Evolutionary conservation across 768 basidiomycete genomes (phyloP).

Genomic region (Boletus tylopilopsis): DNA sequence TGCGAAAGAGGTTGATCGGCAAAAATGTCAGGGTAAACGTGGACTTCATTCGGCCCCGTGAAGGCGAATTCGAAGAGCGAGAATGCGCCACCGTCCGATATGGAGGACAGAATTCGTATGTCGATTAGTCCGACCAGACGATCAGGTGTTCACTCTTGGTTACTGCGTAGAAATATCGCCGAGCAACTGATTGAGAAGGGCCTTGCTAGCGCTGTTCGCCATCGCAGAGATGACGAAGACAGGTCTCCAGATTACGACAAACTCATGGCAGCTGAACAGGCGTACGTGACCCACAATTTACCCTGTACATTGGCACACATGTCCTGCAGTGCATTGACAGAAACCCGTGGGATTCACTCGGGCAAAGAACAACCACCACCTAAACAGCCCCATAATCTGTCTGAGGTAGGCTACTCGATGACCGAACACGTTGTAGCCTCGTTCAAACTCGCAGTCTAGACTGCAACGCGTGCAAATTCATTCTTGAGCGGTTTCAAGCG

Average conservation of each 20-base stretch:
- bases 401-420: conserved; percentile 56
- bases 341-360: conserved; percentile 83
- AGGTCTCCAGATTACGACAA: conserved; percentile 96
- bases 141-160: conserved; percentile 1
- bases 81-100: conserved; percentile 89
- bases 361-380: conserved; percentile 82
- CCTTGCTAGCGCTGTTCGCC: conserved; percentile 82
- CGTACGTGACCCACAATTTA: conserved; percentile 46
- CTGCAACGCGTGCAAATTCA: conserved; percentile 69
- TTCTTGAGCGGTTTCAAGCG: conserved; percentile 93
- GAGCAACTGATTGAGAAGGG: conserved; percentile 95
- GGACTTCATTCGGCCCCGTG: conserved; percentile 87
- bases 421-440: not conserved
- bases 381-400: conserved; percentile 84
- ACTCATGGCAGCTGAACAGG: conserved; percentile 90
- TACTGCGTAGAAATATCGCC: conserved; percentile 68
- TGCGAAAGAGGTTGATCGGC: conserved; percentile 89
- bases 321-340: conserved; percentile 63
- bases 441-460: conserved; percentile 36
- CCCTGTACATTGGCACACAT: conserved; percentile 2
- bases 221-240: conserved; percentile 93
- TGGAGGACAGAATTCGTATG: conserved; percentile 76
- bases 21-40: conserved; percentile 79
- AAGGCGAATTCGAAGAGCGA: conserved; percentile 92
- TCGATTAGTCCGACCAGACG: not conserved